These are phyloP conservation scores for Neckera pumila DNA, from an alignment of 225 moss, liverwort and hornwort genomes.

Conservation along the genomic window DNA sequence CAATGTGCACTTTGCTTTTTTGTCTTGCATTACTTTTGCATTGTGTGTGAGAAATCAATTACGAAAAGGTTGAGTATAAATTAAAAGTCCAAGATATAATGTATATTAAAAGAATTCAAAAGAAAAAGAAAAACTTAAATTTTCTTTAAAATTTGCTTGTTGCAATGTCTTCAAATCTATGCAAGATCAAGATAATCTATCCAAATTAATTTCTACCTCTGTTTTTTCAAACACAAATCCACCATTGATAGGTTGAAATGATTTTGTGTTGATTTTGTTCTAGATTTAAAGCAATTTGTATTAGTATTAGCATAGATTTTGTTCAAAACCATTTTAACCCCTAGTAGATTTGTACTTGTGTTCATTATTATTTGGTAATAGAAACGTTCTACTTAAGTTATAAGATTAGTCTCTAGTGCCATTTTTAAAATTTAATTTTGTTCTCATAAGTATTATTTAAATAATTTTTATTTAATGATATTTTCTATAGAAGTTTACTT, in stretches of 20 bases:
- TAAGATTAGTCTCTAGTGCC: not conserved
- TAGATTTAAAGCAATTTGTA: not conserved
- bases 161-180: not conserved
- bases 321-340: fast-evolving
- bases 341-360: fast-evolving
- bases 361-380: not conserved
- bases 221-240: not conserved
- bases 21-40: fast-evolving
- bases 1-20: not conserved
- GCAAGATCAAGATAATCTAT: too few relatives aligned
- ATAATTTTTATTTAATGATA: too few relatives aligned
- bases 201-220: not conserved
- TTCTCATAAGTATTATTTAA: not conserved
- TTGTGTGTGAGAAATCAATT: too few relatives aligned
- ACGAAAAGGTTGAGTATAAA: not conserved
- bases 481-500: not conserved
- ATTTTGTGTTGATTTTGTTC: too few relatives aligned
- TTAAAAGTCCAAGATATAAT: not conserved
- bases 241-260: not conserved
- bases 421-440: not conserved
- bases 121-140: not conserved
- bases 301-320: too few relatives aligned
- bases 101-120: not conserved
- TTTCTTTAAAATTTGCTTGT: not conserved
- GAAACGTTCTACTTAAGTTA: not conserved